Percentiles rank a stretch among this genome's conserved stretches.
Evolutionary conservation across 768 basidiomycete genomes (phyloP).

Genomic region (Crassisporium funariophilum): DNA sequence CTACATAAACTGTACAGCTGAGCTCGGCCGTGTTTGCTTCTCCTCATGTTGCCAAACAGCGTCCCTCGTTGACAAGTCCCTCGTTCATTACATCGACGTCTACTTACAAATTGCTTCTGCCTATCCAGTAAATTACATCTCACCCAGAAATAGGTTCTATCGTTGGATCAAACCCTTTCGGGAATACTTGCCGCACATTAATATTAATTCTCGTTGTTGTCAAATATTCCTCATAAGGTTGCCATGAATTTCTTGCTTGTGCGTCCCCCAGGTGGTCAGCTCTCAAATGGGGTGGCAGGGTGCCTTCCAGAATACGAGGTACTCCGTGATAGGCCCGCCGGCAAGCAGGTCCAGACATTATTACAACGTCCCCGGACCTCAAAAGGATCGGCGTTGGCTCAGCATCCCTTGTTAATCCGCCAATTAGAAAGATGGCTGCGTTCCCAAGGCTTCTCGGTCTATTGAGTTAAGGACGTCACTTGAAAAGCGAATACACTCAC

Average conservation of each 20-base stretch:
- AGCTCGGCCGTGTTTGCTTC: too few relatives aligned
- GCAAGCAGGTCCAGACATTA: constrained; percentile 90
- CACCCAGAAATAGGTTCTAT: background rate
- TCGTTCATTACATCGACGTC: too few relatives aligned
- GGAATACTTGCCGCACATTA: constrained; percentile 89
- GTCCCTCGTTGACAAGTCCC: too few relatives aligned
- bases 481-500: constrained; percentile 44
- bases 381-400: constrained; percentile 82
- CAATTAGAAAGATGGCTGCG: constrained; percentile 88
- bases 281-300: constrained; percentile 65
- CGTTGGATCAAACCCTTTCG: constrained; percentile 58
- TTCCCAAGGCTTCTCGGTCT: constrained; percentile 73
- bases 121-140: too few relatives aligned
- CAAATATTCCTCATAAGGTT: constrained; percentile 65
- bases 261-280: constrained; percentile 24
- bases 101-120: too few relatives aligned
- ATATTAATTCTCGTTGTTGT: constrained; percentile 79
- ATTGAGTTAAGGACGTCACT: background rate
- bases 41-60: too few relatives aligned
- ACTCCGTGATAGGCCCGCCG: constrained; percentile 93
- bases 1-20: constrained; percentile 40
- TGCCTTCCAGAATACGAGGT: constrained; percentile 83
- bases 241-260: constrained; percentile 46
- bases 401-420: constrained; percentile 74
- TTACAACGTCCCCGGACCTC: constrained; percentile 86